Evolutionary conservation across 306 rosid genomes (phyloP), one percentile per base, ranked within the genome.

Genomic region (Vicia villosa): DNA sequence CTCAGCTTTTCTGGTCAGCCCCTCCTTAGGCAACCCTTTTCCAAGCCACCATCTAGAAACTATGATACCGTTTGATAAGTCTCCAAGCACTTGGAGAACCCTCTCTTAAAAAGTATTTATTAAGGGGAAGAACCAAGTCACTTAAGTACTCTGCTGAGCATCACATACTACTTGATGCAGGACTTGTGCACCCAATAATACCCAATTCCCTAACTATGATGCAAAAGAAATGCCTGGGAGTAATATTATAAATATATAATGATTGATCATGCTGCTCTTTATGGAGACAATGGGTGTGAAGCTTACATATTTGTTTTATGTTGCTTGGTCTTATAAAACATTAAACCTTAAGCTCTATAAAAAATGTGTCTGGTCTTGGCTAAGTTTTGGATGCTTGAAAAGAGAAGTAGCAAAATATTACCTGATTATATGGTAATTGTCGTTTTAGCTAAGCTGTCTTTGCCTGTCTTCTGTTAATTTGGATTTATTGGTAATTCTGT

Each of bases 391-490:
- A 51, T 69, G 40, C 58, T 42, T 68, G 56, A 36, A 49, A 20
- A 47, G 70, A 3, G 14, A 68, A 61, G 17, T 51, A 22, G 19
- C 54, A 41, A 4, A 13, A 12, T 76, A 16, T 77, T 45, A 34
- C 32, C 63, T 22, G 16, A 61, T 61, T 17, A 7, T 46, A 36
- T 70, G 19, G 47, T 36, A 60, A 69, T 47, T 65, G 36, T 40
- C 22, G 50, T 46, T 66, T 47, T 66, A 20, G 49, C 26, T 14
- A 21, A 52, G 66, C 17, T 41, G 59, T 50, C 46, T 17, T 38
- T 68, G 65, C 69, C 13, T 45, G 10, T 59, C 34, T 36, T 50
- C 50, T 43, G 59, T 38, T 50, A 17, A 51, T 69, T 69, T 10
- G 59, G 59, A 49, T 19, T 57, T 34, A 45, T 12, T 57, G 45